These are phyloP conservation scores for Cutaneotrichosporon mucoides DNA, from an alignment of 1,284 basidiomycete species.

Conservation along the genomic window DNA sequence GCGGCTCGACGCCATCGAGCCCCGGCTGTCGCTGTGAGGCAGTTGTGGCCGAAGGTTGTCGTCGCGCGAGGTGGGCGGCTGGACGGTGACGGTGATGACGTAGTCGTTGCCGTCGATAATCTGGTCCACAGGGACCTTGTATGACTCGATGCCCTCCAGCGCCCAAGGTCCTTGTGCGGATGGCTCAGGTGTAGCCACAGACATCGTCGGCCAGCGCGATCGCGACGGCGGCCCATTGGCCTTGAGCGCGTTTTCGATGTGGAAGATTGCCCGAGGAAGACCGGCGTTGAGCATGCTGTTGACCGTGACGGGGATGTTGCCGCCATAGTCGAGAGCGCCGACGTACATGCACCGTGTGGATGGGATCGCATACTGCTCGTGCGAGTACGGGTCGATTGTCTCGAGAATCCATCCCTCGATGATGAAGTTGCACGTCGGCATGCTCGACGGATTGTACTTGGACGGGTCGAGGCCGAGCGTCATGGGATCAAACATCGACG, in stretches of 20 bases:
- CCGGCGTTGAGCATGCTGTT: constrained; percentile 83
- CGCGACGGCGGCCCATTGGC: constrained; percentile 58
- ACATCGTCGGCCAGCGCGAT: constrained; percentile 60
- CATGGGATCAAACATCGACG: constrained; percentile 65
- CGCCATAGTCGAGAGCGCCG: constrained; percentile 82
- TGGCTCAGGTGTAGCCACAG: constrained; percentile 31
- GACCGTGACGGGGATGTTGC: constrained; percentile 77
- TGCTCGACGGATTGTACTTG: constrained; percentile 71
- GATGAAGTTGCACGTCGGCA: constrained; percentile 77
- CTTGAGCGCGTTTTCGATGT: constrained; percentile 68
- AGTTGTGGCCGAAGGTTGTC: constrained; percentile 19
- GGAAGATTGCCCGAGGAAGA: constrained; percentile 63
- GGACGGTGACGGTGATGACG: constrained; percentile 34
- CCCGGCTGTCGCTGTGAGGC: constrained; percentile 31
- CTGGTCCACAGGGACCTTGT: constrained; percentile 32
- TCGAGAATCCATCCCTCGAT: constrained; percentile 96
- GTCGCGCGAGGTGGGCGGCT: constrained; percentile 21
- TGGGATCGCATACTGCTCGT: constrained; percentile 91
- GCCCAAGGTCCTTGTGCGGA: constrained; percentile 31
- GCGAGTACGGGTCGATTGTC: constrained; percentile 93
- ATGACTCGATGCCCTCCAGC: constrained; percentile 32
- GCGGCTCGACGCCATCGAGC: constrained; percentile 29
- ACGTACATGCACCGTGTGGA: constrained; percentile 87
- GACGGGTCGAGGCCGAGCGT: constrained; percentile 54
- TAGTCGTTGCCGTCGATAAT: constrained; percentile 31